phyloP scores from a whole-genome alignment of 805 yeast species.

The Candida hungchunana region DNA sequence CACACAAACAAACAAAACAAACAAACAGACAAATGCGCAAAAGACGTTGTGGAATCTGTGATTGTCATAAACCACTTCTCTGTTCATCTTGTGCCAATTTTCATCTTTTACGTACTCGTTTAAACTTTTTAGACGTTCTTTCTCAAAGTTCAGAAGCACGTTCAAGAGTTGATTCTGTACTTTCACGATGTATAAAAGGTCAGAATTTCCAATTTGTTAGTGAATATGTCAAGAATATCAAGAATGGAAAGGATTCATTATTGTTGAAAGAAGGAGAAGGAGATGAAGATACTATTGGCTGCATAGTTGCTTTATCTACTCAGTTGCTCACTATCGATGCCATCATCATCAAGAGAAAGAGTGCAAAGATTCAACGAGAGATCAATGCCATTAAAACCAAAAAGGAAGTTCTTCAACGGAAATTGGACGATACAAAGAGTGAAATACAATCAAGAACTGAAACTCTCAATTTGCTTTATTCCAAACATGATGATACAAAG shows the following conservation, averaged over 20 bases:
- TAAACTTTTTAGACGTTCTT: conserved; percentile 15
- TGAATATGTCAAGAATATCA: conserved; percentile 4
- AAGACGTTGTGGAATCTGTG: conserved; percentile 9
- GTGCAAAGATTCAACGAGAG: conserved; percentile 12
- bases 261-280: too few species aligned
- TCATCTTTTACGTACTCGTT: conserved; percentile 11
- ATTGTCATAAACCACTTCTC: conserved; percentile 2
- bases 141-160: conserved; percentile 5
- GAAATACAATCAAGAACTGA: conserved; percentile 1
- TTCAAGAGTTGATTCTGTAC: conserved; percentile 11
- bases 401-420: background rate
- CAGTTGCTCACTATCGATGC: conserved; percentile 24
- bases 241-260: too few species aligned
- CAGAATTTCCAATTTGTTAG: conserved; percentile 14
- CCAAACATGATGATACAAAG: too few species aligned
- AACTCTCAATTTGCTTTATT: too few species aligned
- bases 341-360: conserved; percentile 15
- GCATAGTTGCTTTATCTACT: conserved; percentile 22
- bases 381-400: conserved; percentile 1
- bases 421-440: conserved; percentile 1
- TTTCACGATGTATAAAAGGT: conserved; percentile 16
- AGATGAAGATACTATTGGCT: conserved; percentile 16
- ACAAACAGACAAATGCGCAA: background rate
- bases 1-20: background rate
- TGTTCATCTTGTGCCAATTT: conserved; percentile 18